Conservation (phyloP, 306 rosid genomes). For the Prinsepia uniflora region DNA sequence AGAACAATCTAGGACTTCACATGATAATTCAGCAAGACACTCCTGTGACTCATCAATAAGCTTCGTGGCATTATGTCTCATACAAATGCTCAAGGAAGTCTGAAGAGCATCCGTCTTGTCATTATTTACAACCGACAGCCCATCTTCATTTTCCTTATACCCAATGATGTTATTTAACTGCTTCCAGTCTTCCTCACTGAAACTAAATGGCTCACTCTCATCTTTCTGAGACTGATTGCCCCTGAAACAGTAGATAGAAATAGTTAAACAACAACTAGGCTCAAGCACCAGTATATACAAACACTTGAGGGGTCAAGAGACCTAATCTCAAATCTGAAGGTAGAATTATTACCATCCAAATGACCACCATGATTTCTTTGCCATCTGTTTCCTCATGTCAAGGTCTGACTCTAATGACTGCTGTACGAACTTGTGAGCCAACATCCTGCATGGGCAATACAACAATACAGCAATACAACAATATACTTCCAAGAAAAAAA, state of each 20-base stretch:
- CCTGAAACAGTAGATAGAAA: constrained; percentile 42
- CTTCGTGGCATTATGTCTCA: constrained; percentile 90
- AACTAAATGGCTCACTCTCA: constrained; percentile 62
- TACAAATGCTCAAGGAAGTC: constrained; percentile 68
- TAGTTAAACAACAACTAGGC: constrained; percentile 14
- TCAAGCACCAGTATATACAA: neutral
- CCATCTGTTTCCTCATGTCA: constrained; percentile 48
- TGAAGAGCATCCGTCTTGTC: constrained; percentile 66
- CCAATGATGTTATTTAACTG: constrained; percentile 86
- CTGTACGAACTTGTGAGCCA: constrained; percentile 90
- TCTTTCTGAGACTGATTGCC: constrained; percentile 54
- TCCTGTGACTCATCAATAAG: constrained; percentile 73
- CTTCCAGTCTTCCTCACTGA: constrained; percentile 87
- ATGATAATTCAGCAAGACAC: constrained; percentile 80
- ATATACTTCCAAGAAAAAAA: constrained; percentile 5
- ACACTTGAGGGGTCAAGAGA: neutral
- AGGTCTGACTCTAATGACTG: constrained; percentile 53
- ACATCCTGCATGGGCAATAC: constrained; percentile 57
- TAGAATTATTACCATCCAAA: constrained; percentile 62
- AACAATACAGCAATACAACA: constrained; percentile 6
- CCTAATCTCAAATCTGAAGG: constrained; percentile 13
- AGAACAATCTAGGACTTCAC: constrained; percentile 78
- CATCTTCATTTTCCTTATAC: constrained; percentile 76
- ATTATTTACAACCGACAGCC: constrained; percentile 36
- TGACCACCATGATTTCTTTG: constrained; percentile 80